These are phyloP conservation scores for Austroboletus novae-zelandiae DNA, from an alignment of 1,284 basidiomycete species.

Conservation along the genomic window DNA sequence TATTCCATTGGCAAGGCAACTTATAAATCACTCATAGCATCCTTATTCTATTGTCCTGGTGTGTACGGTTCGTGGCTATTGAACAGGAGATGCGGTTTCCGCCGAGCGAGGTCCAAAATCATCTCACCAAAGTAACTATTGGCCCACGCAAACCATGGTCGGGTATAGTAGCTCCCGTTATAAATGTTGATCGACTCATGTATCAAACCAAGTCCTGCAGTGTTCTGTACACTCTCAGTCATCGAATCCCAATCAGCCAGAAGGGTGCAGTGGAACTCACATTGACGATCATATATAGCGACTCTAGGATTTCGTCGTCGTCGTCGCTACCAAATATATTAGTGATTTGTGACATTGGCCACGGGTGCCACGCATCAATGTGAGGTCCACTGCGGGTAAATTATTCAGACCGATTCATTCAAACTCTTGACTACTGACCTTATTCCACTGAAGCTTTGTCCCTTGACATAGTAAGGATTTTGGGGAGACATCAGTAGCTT, in stretches of 20 bases:
- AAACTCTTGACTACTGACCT: conserved; percentile 46
- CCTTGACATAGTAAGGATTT: conserved; percentile 70
- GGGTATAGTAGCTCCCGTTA: conserved; percentile 56
- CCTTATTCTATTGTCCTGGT: conserved; percentile 34
- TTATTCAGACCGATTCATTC: conserved; percentile 1
- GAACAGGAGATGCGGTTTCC: conserved; percentile 70
- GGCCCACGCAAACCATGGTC: conserved; percentile 81
- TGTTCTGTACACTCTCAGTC: conserved; percentile 47
- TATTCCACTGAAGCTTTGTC: conserved; percentile 62
- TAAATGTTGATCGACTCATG: conserved; percentile 74
- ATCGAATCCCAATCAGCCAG: not conserved
- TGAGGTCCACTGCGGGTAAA: conserved; percentile 60
- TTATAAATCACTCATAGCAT: not conserved
- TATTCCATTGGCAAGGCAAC: not conserved
- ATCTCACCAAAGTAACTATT: conserved; percentile 81
- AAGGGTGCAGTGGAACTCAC: conserved; percentile 37
- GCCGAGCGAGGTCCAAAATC: conserved; percentile 69
- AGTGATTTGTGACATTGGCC: conserved; percentile 79
- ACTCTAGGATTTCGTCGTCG: conserved; percentile 62
- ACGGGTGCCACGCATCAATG: conserved; percentile 68
- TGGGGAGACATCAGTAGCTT: conserved; percentile 56
- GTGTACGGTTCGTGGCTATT: conserved; percentile 50
- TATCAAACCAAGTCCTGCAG: conserved; percentile 70
- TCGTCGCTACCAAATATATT: conserved; percentile 72
- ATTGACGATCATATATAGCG: conserved; percentile 63